Evolutionary conservation across 805 yeast species (phyloP), one percentile per base, ranked within the genome.

Genomic region (Candida easanensis): DNA sequence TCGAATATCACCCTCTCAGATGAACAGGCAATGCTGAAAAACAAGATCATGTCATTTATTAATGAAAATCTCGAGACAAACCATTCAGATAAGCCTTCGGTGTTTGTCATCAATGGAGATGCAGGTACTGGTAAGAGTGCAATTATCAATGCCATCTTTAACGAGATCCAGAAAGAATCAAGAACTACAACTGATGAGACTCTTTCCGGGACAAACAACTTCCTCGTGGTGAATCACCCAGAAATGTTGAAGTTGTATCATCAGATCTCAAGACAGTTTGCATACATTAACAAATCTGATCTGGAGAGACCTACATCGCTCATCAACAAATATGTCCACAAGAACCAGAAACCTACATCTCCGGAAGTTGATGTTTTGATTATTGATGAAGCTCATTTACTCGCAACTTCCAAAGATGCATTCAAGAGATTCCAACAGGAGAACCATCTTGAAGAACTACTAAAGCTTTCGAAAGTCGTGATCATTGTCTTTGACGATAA

Each of bases 51-150:
- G 39, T 22, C 51, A 0, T 71, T 69, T 48, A 55, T 61, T 20
- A 52, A 59, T 25, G 41, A 52, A 0, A 49, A 60, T 21, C 41
- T 70, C 10, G 26, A 38, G 2, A 36, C 44, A 1, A 32, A 38
- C 15, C 3, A 33, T 9, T n/a, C 38, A 3, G 48, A 44, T 22
- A 49, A 41, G 30, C 57, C 71, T 1, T 58, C 71, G 0, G 60
- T 68, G 49, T 71, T 64, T 51, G 69, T 70, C 1, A 69, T 72
- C 38, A 65, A 70, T 46, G 77, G 77, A 38, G 74, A 70, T 56
- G 76, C 76, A 5, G 77, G 77, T 19, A 72, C 77, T 0, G 77
- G 77, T 11, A 72, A 71, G 48, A 65, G 71, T 14, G 75, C 69
- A 3, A 61, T 71, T 9, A 51, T 71, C 42, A 71, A 72, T 41